Base-by-base conservation (phyloP, 495 filamentous ascomycete genomes). In the Mytilinidion resinicola region DNA sequence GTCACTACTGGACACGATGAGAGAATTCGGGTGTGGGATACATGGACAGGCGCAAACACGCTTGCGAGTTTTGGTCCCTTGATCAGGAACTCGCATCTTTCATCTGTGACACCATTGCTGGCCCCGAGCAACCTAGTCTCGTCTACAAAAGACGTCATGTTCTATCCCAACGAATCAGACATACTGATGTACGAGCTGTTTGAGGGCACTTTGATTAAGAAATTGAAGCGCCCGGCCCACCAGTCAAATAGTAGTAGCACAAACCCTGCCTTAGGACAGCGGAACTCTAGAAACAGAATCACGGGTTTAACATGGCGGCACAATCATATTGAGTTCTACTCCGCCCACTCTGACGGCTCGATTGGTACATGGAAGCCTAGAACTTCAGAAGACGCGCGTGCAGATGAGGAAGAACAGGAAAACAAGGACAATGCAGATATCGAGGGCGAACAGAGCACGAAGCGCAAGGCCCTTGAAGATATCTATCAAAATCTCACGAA, bases 11-110 rank as follows among this genome's bases (percentile, higher is more conserved):
- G 91, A 5, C 87, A 90, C 53, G 91, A 96, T 66, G 74, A 86
- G 38, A 80, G 85, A 9, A 85, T 96, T 48, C 80, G 90, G 3
- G 88, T 95, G 3, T 96, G 91, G 91, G 80, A 93, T 70, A 80
- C 86, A 12, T 74, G 74, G 0, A 87, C 84, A 0, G 90, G 90
- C 11, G 86, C 83, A 8, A 95, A 96, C 64, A 90, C 86, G 1
- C 77, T 95, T 2, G 88, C 82, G 0, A 90, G 83, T 71, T 95
- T 95, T 62, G 90, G 90, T 0, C 87, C 88, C 0, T 76, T 79
- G 3, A 77, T 93, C n/a, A 82, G 81, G 51, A 93, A 93, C 62
- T 77, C 77, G 12, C 79, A 84, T 64, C 73, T 89, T 0, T 82
- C 83, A 0, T 81, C 82, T 46, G 69, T 85, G 9, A 75, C 77